Base-by-base conservation (phyloP, 192 early-diverging fungal genomes). In the Lunasporangiospora selenospora region DNA sequence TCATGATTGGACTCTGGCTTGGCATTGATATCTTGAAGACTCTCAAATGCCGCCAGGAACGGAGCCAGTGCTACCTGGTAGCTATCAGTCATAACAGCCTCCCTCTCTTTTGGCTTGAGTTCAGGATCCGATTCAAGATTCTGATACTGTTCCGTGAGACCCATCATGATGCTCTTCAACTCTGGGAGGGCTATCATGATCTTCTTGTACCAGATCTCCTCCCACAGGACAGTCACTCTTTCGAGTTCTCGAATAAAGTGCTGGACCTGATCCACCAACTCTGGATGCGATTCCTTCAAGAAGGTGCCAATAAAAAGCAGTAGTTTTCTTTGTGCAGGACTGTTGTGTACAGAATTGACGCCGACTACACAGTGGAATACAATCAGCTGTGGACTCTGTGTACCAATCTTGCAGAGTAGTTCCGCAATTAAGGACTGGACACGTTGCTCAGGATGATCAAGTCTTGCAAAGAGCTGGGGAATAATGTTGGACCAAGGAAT, bases 161-260 rank as follows among this genome's bases (percentile, higher is more conserved):
- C 80, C 18, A 81, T 67, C 6, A 89, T 62, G 38, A 84, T 73
- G 44, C 79, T 81, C 44, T 69, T 77, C 2, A 83, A 71, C 39
- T 92, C 88, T 27, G 67, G 55, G 19, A 89, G 78, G 11, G 62
- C 57, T 10, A 81, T 66, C 9, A 79, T 75, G 23, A 95, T 83
- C 62, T 79, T 81, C 51, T 92, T 84, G n/a, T 86, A 67, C 90
- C 90, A 93, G 16, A 76, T 77, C 75, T 95, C 93, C 58, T 93
- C 92, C 87, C 92, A 92, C 3, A 95, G 60, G 23, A 95, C 90
- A 0, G 93, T 90, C 1, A 92, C 69, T 26, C 82, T 75, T 39
- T 89, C 83, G 19, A 93, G 65, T 53, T 90, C 89, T 13, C 77
- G 75, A 16, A 90, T 83, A 59, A 88, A 73, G 16, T 64, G 66